These are phyloP conservation scores for Lipomyces sp. DNA, from an alignment of 805 yeast species.

Conservation along the genomic window DNA sequence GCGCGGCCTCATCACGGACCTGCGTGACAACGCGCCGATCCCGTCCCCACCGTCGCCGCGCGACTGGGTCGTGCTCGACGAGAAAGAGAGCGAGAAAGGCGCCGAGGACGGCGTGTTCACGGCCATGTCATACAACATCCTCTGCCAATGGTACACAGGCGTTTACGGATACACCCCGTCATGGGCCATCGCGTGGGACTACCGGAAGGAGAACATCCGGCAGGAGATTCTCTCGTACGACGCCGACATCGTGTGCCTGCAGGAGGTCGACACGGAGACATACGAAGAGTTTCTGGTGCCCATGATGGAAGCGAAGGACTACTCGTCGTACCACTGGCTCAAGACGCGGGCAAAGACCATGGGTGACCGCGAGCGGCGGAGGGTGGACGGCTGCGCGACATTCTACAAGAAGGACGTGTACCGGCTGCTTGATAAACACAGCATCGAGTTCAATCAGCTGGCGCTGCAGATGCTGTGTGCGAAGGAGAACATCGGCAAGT, in stretches of 20 bases:
- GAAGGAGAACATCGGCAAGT: conserved; percentile 76
- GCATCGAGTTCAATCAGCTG: conserved; percentile 68
- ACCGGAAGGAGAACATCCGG: conserved; percentile 71
- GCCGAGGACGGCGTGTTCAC: conserved; percentile 50
- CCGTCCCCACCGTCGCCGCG: conserved; percentile 66
- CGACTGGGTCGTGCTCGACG: conserved; percentile 75
- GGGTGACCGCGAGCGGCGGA: conserved; percentile 65
- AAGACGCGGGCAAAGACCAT: conserved; percentile 88
- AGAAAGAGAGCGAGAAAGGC: conserved; percentile 50
- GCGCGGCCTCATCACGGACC: conserved; percentile 69
- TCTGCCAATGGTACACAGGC: conserved; percentile 93
- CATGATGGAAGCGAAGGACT: conserved; percentile 65
- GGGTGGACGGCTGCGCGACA: conserved; percentile 98
- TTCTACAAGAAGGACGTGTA: conserved; percentile 72
- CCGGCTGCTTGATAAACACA: conserved; percentile 63
- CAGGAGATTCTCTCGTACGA: conserved; percentile 64
- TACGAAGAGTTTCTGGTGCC: conserved; percentile 87
- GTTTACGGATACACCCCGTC: conserved; percentile 93
- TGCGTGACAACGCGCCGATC: conserved; percentile 75
- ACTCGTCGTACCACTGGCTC: conserved; percentile 75
- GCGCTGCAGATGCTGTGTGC: conserved; percentile 35
- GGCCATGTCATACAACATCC: conserved; percentile 79
- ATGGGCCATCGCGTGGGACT: conserved; percentile 95
- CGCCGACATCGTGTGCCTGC: conserved; percentile 83
- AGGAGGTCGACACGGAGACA: conserved; percentile 88